Percentiles rank a stretch among this genome's conserved stretches.
phyloP scores from a whole-genome alignment of 169 alveolate species.

The Cryptosporidium viatorum region DNA sequence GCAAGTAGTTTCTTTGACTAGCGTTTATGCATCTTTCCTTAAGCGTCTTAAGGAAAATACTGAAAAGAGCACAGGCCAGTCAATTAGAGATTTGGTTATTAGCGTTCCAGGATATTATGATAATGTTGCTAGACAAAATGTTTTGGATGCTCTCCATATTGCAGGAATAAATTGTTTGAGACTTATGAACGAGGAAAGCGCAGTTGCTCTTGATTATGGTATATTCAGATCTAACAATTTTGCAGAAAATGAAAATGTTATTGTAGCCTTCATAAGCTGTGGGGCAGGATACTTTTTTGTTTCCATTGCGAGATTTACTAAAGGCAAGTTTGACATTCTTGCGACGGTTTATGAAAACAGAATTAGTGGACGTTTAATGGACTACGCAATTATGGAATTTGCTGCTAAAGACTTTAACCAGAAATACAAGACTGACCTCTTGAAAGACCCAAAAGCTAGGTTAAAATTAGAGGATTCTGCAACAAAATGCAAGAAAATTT shows the following conservation, averaged over 20 bases:
- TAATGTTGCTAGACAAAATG: conserved; percentile 71
- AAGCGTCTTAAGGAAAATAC: conserved; percentile 65
- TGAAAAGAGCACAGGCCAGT: conserved; percentile 64
- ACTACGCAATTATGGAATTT: conserved; percentile 89
- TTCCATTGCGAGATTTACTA: conserved; percentile 90
- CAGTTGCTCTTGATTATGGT: conserved; percentile 97
- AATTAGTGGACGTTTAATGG: conserved; percentile 96
- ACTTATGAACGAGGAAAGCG: conserved; percentile 95
- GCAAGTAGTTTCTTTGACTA: conserved; percentile 43
- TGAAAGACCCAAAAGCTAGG: conserved; percentile 88
- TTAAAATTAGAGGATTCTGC: conserved; percentile 96
- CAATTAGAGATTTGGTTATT: conserved; percentile 54
- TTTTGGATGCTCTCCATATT: conserved; percentile 92
- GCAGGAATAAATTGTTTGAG: conserved; percentile 93
- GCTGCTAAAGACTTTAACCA: conserved; percentile 89
- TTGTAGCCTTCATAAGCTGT: conserved; percentile 94
- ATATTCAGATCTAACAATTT: conserved; percentile 93
- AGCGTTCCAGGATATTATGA: conserved; percentile 74
- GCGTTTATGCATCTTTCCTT: conserved; percentile 58
- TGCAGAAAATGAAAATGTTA: conserved; percentile 88
- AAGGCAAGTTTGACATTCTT: conserved; percentile 89
- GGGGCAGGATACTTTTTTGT: conserved; percentile 94
- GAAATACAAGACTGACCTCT: conserved; percentile 90
- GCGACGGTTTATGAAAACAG: conserved; percentile 92
- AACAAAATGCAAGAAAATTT: conserved; percentile 92